Evolutionary conservation across 306 rosid species (phyloP).

Genomic region (Inga oerstediana): DNA sequence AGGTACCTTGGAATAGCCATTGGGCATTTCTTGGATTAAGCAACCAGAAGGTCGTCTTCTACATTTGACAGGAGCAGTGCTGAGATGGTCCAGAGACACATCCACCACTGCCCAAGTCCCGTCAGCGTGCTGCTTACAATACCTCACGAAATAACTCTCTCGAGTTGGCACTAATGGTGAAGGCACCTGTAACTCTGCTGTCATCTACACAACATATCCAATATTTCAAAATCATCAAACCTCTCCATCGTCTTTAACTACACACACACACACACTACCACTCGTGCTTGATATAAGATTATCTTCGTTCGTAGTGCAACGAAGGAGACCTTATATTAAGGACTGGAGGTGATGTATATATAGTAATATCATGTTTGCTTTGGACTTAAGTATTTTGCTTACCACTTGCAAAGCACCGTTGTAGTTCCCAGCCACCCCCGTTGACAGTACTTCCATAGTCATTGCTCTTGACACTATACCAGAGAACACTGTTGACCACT

Average conservation of each 20-base stretch:
- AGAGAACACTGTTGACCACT: conserved; percentile 88
- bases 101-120: conserved; percentile 99
- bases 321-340: too few species aligned
- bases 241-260: background rate
- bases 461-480: conserved; percentile 92
- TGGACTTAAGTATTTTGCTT: background rate
- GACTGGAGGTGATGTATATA: too few species aligned
- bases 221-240: background rate
- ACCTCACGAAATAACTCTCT: conserved; percentile 85
- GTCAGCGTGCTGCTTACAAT: conserved; percentile 81
- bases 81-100: conserved; percentile 80
- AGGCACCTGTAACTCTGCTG: conserved; percentile 91
- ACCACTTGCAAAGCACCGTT: conserved; percentile 99
- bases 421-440: conserved; percentile 96
- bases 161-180: conserved; percentile 95
- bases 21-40: conserved; percentile 95
- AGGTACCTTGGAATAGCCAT: conserved; percentile 87
- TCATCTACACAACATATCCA: conserved; percentile 53
- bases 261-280: too few species aligned
- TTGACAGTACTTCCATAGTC: conserved; percentile 86
- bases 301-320: too few species aligned
- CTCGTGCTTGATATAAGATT: too few species aligned
- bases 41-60: conserved; percentile 97
- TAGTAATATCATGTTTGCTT: background rate
- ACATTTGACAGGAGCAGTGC: conserved; percentile 65